Percentiles rank a stretch among this genome's conserved stretches.
These are phyloP conservation scores for Capronia coronata DNA, from an alignment of 2,329 filamentous ascomycete genomes.

Conservation along the genomic window DNA sequence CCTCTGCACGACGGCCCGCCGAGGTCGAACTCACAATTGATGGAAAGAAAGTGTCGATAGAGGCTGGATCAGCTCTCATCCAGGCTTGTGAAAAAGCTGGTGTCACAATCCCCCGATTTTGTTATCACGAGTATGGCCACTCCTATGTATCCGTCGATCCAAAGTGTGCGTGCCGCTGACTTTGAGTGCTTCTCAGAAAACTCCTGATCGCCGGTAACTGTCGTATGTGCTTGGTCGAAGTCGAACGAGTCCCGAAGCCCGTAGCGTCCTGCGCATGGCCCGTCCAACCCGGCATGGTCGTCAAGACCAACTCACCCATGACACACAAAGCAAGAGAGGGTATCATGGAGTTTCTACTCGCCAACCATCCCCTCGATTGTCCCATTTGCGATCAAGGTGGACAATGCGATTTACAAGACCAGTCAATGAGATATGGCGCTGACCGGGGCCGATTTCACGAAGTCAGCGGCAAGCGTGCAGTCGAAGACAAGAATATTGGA, in stretches of 20 bases:
- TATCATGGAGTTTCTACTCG: conserved; percentile 96
- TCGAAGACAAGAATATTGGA: conserved; percentile 99
- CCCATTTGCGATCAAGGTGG: conserved; percentile 98
- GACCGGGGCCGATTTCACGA: conserved; percentile 97
- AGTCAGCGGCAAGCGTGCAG: conserved; percentile 87
- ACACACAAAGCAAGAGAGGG: conserved; percentile 97
- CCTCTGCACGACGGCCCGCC: conserved; percentile 68
- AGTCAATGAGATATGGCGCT: conserved; percentile 97
- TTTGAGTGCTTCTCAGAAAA: conserved; percentile 57
- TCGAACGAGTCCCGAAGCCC: conserved; percentile 91
- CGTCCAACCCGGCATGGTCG: conserved; percentile 96
- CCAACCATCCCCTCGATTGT: conserved; percentile 94
- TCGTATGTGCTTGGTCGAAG: conserved; percentile 98
- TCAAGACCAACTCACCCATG: conserved; percentile 94
- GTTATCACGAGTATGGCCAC: conserved; percentile 82
- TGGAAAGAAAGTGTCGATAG: conserved; percentile 96
- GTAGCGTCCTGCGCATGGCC: conserved; percentile 98
- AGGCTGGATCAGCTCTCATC: conserved; percentile 95
- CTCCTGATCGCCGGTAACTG: conserved; percentile 99
- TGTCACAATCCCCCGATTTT: conserved; percentile 87
- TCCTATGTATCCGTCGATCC: conserved; percentile 5
- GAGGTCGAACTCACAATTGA: conserved; percentile 98
- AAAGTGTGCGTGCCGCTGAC: background rate
- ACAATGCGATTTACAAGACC: conserved; percentile 97
- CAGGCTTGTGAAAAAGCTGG: conserved; percentile 99